A percentile compares a stretch with the other conserved stretches of the same genome.
Conservation (phyloP, 345 rosid genomes). For the Citrus reticulata region DNA sequence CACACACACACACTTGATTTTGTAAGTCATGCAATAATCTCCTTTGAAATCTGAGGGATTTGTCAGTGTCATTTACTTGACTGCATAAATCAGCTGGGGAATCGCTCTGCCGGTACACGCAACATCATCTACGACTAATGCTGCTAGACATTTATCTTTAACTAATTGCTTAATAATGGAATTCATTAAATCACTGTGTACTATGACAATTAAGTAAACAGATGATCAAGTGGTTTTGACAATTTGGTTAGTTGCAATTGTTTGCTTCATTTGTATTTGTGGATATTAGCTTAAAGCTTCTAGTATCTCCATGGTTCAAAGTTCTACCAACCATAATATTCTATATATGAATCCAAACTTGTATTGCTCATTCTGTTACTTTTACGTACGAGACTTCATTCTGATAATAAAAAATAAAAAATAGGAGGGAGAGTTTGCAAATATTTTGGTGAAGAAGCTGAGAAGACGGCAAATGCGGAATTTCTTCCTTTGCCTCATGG, state of each 20-base stretch:
- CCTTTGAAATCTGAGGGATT: neutral
- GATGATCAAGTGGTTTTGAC: neutral
- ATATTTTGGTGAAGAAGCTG: conserved; percentile 74
- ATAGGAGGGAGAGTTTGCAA: conserved; percentile 87
- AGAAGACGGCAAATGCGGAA: conserved; percentile 92
- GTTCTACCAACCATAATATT: neutral
- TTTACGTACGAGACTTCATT: neutral
- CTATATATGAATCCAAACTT: neutral
- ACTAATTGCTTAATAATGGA: neutral
- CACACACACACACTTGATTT: neutral
- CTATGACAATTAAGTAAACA: neutral
- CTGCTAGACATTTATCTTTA: neutral
- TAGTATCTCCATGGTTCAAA: neutral
- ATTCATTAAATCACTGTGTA: neutral
- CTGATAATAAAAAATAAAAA: conserved; percentile 10
- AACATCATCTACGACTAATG: neutral
- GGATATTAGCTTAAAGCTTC: neutral
- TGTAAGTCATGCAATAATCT: too few relatives aligned
- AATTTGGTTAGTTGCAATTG: neutral
- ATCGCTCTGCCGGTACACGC: neutral
- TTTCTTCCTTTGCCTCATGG: conserved; percentile 90
- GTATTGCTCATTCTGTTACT: neutral
- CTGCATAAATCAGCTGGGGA: neutral
- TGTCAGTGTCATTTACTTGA: neutral
- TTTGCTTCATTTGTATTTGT: neutral